Conservation (phyloP, 345 rosid genomes). For the Lagerstroemia speciosa region DNA sequence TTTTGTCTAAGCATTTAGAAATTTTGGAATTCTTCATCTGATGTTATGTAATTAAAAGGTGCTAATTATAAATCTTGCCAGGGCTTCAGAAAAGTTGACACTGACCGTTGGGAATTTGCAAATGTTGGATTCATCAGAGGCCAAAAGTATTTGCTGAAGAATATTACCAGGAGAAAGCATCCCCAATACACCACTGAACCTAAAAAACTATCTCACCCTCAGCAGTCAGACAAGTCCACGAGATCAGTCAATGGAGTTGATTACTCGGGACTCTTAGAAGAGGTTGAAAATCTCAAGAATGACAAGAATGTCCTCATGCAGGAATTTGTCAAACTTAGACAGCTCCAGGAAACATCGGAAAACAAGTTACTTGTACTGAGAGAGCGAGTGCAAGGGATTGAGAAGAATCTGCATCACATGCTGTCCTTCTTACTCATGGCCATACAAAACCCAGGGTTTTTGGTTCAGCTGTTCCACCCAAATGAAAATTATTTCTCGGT, state of each 20-base stretch:
- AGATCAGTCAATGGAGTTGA: slow-evolving; percentile 25
- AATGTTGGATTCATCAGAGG: slow-evolving; percentile 74
- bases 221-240: slow-evolving; percentile 11
- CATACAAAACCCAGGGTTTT: slow-evolving; percentile 70
- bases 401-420: slow-evolving; percentile 89
- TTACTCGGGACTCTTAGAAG: slow-evolving; percentile 45
- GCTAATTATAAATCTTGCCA: slow-evolving; percentile 21
- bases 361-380: slow-evolving; percentile 50
- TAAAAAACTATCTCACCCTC: slow-evolving; percentile 24
- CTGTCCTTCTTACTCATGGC: slow-evolving; percentile 88
- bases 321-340: slow-evolving; percentile 65
- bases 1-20: neutral
- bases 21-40: neutral
- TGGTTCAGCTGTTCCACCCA: slow-evolving; percentile 68
- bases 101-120: slow-evolving; percentile 85
- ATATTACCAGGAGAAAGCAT: slow-evolving; percentile 59
- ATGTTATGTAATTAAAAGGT: neutral
- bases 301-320: slow-evolving; percentile 53
- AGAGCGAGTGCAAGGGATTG: slow-evolving; percentile 81
- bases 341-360: slow-evolving; percentile 61
- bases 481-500: slow-evolving; percentile 60
- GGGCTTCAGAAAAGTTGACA: slow-evolving; percentile 86
- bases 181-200: slow-evolving; percentile 39
- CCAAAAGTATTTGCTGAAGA: slow-evolving; percentile 62
- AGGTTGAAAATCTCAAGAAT: slow-evolving; percentile 71